Evolutionary conservation across 78 protist genomes (phyloP).

Genomic region (Cavenderia fasciculata): DNA sequence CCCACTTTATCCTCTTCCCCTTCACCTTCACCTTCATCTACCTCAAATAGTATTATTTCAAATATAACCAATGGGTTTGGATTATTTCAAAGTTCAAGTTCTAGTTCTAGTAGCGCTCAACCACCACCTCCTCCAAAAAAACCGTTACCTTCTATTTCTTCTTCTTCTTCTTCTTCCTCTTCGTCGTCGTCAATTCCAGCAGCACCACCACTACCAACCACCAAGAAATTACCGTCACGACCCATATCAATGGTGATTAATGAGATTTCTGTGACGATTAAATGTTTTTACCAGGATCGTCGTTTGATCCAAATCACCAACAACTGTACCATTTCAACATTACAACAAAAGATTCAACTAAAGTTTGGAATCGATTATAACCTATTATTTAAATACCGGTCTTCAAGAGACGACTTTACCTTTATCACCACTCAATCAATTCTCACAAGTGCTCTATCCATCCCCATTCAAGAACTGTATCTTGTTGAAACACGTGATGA

Average conservation of each 20-base stretch:
- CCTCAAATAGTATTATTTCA: too few species aligned
- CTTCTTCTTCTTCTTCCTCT: constrained; percentile 18
- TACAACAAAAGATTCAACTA: constrained; percentile 28
- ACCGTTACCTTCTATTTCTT: not conserved
- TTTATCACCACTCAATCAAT: not conserved
- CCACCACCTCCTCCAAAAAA: not conserved
- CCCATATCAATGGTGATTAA: constrained; percentile 14
- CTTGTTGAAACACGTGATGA: constrained; percentile 4
- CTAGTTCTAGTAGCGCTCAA: too few species aligned
- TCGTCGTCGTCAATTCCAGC: constrained; percentile 22
- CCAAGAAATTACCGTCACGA: constrained; percentile 45
- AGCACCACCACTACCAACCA: constrained; percentile 35
- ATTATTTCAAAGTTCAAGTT: too few species aligned
- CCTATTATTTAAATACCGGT: not conserved
- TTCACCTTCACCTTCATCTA: too few species aligned
- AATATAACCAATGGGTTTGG: too few species aligned
- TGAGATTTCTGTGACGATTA: constrained; percentile 30
- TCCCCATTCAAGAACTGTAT: not conserved
- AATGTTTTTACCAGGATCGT: constrained; percentile 25
- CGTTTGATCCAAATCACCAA: constrained; percentile 35
- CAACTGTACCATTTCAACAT: constrained; percentile 2
- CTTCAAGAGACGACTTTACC: not conserved
- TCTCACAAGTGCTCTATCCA: not conserved
- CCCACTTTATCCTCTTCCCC: not conserved
- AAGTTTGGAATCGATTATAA: constrained; percentile 9